phyloP scores from a whole-genome alignment of 148 eudicot genomes.

The Rhododendron simsii region DNA sequence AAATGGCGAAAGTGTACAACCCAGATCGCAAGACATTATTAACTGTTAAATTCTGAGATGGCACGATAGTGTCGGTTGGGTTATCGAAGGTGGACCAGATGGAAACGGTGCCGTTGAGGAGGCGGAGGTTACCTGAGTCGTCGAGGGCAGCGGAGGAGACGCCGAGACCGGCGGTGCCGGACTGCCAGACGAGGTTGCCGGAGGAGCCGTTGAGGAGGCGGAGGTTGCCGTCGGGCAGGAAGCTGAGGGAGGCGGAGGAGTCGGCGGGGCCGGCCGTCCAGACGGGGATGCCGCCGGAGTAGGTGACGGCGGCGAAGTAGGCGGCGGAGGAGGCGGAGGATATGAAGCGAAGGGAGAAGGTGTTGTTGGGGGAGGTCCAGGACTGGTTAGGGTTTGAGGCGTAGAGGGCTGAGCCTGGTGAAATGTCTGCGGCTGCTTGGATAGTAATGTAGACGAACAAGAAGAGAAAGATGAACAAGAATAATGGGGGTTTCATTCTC shows the following conservation, averaged over 20 bases:
- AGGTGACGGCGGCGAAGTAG: conserved; percentile 47
- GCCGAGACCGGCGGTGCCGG: background rate
- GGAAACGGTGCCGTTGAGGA: background rate
- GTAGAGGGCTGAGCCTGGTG: conserved; percentile 35
- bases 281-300: conserved; percentile 36
- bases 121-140: background rate
- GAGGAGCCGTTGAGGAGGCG: background rate
- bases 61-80: background rate
- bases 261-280: conserved; percentile 31
- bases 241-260: background rate
- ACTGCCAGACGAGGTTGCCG: background rate
- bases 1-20: background rate
- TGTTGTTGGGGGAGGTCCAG: conserved; percentile 52
- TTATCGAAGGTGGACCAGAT: background rate
- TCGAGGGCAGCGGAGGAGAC: background rate
- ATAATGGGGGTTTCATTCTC: conserved; percentile 2
- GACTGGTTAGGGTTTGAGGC: conserved; percentile 37
- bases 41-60: background rate
- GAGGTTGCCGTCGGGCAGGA: background rate
- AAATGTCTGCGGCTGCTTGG: conserved; percentile 28
- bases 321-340: conserved; percentile 9
- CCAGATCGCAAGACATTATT: background rate
- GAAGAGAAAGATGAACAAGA: conserved; percentile 1
- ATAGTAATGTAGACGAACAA: background rate
- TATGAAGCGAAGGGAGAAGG: conserved; percentile 54